Conservation (phyloP, 129 eudicot species). For the Helichrysum umbraculigerum region DNA sequence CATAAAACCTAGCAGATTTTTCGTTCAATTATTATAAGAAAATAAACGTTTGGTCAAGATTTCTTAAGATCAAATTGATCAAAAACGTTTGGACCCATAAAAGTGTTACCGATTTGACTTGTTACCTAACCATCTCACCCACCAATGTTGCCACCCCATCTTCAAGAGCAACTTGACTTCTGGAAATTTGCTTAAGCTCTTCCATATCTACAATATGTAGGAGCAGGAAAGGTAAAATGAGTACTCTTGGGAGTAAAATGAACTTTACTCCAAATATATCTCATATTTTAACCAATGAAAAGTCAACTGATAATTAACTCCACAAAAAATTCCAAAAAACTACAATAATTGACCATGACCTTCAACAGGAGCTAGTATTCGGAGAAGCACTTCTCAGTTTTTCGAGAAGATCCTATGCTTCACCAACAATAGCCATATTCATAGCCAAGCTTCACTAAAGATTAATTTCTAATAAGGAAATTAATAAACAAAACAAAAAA, state of each 20-base stretch:
- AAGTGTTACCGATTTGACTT: too few relatives aligned
- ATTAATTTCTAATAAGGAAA: constrained; percentile 16
- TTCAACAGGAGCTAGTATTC: constrained; percentile 87
- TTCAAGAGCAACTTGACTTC: constrained; percentile 81
- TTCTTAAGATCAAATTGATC: too few relatives aligned
- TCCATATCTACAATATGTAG: constrained; percentile 62
- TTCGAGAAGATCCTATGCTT: constrained; percentile 96
- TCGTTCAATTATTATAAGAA: too few relatives aligned
- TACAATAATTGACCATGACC: constrained; percentile 44
- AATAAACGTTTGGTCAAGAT: too few relatives aligned
- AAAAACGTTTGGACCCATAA: too few relatives aligned
- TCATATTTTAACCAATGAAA: neutral
- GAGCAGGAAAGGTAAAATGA: constrained; percentile 13
- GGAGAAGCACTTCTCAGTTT: constrained; percentile 92
- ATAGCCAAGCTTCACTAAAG: constrained; percentile 94
- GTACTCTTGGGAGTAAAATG: neutral
- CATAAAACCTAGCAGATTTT: too few relatives aligned
- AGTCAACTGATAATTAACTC: too few relatives aligned
- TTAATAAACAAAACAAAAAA: neutral
- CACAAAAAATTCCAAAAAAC: too few relatives aligned
- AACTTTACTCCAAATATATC: neutral
- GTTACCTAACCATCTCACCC: too few relatives aligned
- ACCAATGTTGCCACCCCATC: too few relatives aligned
- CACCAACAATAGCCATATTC: constrained; percentile 95
- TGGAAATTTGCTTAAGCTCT: constrained; percentile 67